Conservation (phyloP, 164 flowering plant genomes). For the Vitis rupestris region DNA sequence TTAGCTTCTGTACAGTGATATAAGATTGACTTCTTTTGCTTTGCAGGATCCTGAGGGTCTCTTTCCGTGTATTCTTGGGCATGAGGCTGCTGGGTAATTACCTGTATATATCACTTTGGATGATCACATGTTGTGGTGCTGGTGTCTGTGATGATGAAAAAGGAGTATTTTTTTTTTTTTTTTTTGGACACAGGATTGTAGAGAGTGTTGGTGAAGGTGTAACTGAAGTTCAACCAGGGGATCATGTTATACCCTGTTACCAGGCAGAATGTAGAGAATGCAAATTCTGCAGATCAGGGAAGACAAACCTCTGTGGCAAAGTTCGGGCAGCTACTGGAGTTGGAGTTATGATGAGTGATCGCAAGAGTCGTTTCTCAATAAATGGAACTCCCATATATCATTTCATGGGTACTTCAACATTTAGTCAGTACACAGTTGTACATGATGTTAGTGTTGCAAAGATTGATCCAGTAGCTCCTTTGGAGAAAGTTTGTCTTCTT, state of each 20-base stretch:
- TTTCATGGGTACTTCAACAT: constrained; percentile 99
- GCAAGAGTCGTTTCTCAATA: constrained; percentile 86
- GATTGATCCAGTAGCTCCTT: constrained; percentile 88
- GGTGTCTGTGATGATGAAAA: background rate
- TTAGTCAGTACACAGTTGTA: constrained; percentile 95
- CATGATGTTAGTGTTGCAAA: constrained; percentile 99
- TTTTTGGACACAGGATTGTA: constrained; percentile 58
- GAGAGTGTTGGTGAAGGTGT: constrained; percentile 99
- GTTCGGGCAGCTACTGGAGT: constrained; percentile 90
- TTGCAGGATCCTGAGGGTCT: constrained; percentile 96
- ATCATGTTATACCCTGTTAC: constrained; percentile 96
- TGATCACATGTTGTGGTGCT: background rate
- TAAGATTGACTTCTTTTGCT: constrained; percentile 4
- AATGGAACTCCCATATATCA: constrained; percentile 93
- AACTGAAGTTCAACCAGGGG: constrained; percentile 94
- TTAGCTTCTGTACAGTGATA: background rate
- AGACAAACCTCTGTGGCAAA: constrained; percentile 97
- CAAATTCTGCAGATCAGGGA: constrained; percentile 96
- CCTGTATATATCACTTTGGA: background rate
- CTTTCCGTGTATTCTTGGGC: constrained; percentile 98
- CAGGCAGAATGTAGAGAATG: constrained; percentile 97
- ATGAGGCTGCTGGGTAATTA: constrained; percentile 97
- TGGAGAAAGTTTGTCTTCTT: constrained; percentile 95
- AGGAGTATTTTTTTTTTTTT: background rate
- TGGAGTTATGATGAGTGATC: constrained; percentile 94